Evolutionary conservation across 169 alveolate species (phyloP), one percentile per base, ranked within the genome.

Genomic region (Sarcocystis neurona): DNA sequence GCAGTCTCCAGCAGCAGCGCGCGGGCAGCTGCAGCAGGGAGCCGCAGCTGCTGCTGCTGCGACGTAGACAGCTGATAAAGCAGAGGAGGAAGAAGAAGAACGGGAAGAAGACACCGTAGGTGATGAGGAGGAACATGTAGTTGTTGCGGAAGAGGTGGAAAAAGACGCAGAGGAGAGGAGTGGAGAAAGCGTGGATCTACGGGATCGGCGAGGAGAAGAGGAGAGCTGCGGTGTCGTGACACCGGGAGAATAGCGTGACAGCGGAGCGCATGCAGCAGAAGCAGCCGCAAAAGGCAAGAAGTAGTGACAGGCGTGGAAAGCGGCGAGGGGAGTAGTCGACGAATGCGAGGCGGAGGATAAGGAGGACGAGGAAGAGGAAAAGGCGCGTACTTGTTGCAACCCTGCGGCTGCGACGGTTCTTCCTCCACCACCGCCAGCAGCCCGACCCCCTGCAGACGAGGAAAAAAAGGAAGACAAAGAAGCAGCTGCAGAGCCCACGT

Each of bases 21-120:
- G 77, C 43, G 88, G 88, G 63, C 88, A 82, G 58, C 37, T 56
- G 63, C 88, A 82, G 88, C 88, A 82, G 34, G 88, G 88, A 37
- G 88, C 88, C 18, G 88, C 88, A 0, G 88, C 56, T 3, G 70
- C 44, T 6, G 79, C 79, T 4, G 70, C 78, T 46, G 20, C 37
- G 30, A 79, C 88, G 44, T 77, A 32, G 1, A 63, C 79, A 1
- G 88, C 70, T 23, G 46, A 47, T 46, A 56, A 37, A 2, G 82
- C 39, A 10, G 82, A 8, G 23, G 66, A 53, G 23, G 66, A 53
- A 2, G 82, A 34, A 27, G 79, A 32, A 56, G 41, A 18, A 63
- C 41, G 75, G n/a, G 75, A 63, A 8, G 75, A 63, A 20, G 30
- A 5, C 75, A 30, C 44, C 75, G 44, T 6, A 30, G 50, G 10